Conservation (phyloP, 2,329 filamentous ascomycete genomes). For the Phaeosphaeriaceae sp. region DNA sequence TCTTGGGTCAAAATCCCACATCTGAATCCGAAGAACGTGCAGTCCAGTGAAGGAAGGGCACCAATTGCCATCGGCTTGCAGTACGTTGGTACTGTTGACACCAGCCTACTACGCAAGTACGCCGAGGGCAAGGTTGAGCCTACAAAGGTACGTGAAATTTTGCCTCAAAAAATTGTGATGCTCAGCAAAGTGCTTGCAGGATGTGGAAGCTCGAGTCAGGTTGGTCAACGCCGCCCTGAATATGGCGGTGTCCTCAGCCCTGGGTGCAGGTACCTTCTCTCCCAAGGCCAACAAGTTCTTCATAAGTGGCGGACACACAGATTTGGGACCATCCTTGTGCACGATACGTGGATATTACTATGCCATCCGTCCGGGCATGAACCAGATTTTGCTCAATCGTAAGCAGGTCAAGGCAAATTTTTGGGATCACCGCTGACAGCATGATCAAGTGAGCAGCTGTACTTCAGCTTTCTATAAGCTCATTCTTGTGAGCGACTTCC, state of each 20-base stretch:
- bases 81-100: slow-evolving; percentile 3
- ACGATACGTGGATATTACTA: slow-evolving; percentile 22
- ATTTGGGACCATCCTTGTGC: slow-evolving; percentile 7
- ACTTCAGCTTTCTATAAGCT: slow-evolving; percentile 19
- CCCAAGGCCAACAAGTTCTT: slow-evolving; percentile 16
- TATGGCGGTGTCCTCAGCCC: slow-evolving; percentile 10
- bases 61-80: not conserved
- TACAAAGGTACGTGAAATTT: slow-evolving; percentile 5
- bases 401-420: not conserved
- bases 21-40: not conserved
- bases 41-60: not conserved
- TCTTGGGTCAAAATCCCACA: slow-evolving; percentile 7
- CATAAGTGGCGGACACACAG: slow-evolving; percentile 8
- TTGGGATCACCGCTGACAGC: not conserved
- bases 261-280: slow-evolving; percentile 1
- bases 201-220: slow-evolving; percentile 1
- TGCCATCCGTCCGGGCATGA: slow-evolving; percentile 13
- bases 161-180: not conserved
- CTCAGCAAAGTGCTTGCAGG: not conserved
- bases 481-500: slow-evolving; percentile 15
- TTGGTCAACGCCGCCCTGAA: slow-evolving; percentile 4
- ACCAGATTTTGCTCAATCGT: slow-evolving; percentile 14
- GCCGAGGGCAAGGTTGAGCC: slow-evolving; percentile 7
- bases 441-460: slow-evolving; percentile 8
- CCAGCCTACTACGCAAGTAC: slow-evolving; percentile 6